Conservation (phyloP, 208 protist genomes). For the Acanthamoeba sp. region DNA sequence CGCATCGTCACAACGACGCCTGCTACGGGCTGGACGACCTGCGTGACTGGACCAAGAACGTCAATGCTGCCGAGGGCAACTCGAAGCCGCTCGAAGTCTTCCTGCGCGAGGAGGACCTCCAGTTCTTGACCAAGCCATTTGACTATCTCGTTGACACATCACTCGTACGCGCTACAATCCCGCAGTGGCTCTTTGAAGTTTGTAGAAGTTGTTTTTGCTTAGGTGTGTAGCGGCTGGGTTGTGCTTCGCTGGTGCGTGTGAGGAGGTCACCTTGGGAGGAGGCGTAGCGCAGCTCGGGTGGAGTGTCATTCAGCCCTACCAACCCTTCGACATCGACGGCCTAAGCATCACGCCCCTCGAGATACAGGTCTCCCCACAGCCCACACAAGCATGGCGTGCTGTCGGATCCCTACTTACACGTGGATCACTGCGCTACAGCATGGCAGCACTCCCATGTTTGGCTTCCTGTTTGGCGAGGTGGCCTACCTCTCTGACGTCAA, state of each 20-base stretch:
- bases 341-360: constrained; percentile 14
- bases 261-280: background rate
- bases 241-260: background rate
- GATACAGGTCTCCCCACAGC: background rate
- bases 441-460: constrained; percentile 19
- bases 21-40: constrained; percentile 59
- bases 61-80: background rate
- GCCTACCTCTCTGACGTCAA: constrained; percentile 44
- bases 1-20: constrained; percentile 63
- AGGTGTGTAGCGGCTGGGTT: too few relatives aligned
- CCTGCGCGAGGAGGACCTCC: constrained; percentile 15
- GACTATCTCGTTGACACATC: constrained; percentile 14
- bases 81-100: background rate
- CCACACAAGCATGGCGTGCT: too few relatives aligned
- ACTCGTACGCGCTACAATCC: background rate
- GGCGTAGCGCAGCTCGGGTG: constrained; percentile 20
- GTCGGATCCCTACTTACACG: too few relatives aligned
- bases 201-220: background rate
- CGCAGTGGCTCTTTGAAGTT: background rate
- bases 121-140: background rate
- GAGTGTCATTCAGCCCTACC: background rate
- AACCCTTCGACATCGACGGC: background rate
- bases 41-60: constrained; percentile 54
- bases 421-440: background rate
- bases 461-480: constrained; percentile 56